These are phyloP conservation scores for Puccinia brachypodii DNA, from an alignment of 1,284 basidiomycete genomes.

Conservation along the genomic window DNA sequence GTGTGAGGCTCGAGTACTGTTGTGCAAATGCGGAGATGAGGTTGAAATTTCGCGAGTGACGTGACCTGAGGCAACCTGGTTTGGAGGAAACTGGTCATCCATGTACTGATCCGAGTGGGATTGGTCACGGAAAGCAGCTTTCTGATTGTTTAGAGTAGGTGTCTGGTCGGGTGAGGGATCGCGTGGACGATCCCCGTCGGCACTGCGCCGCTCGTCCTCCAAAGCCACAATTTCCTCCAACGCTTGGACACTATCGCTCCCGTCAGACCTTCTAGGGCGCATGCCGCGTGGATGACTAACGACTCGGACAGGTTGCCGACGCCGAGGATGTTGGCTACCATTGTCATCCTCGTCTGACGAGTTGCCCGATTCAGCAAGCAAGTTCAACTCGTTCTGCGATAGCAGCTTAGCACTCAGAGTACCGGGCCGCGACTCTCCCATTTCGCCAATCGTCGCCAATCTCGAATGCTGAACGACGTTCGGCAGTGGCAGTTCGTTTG, in stretches of 20 bases:
- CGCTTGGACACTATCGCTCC: constrained; percentile 39
- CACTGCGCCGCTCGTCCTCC: constrained; percentile 28
- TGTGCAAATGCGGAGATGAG: neutral
- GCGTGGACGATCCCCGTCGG: neutral
- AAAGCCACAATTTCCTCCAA: constrained; percentile 35
- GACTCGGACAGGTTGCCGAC: neutral
- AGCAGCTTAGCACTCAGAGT: constrained; percentile 48
- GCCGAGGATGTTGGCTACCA: neutral
- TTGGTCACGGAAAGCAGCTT: neutral
- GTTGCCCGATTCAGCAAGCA: neutral
- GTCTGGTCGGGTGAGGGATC: neutral
- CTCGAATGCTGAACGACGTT: neutral
- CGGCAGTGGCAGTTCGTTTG: neutral
- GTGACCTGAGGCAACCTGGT: neutral
- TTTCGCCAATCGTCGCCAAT: constrained; percentile 56
- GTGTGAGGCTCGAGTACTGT: neutral
- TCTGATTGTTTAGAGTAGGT: neutral
- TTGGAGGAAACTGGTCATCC: neutral
- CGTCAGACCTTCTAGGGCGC: constrained; percentile 44
- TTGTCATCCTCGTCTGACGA: constrained; percentile 3
- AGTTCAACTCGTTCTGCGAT: constrained; percentile 7
- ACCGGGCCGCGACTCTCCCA: constrained; percentile 54
- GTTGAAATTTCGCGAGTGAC: neutral
- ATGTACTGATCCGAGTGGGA: neutral
- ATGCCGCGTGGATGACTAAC: constrained; percentile 41